Conservation (phyloP, 768 basidiomycete genomes). For the Galerina sulciceps region DNA sequence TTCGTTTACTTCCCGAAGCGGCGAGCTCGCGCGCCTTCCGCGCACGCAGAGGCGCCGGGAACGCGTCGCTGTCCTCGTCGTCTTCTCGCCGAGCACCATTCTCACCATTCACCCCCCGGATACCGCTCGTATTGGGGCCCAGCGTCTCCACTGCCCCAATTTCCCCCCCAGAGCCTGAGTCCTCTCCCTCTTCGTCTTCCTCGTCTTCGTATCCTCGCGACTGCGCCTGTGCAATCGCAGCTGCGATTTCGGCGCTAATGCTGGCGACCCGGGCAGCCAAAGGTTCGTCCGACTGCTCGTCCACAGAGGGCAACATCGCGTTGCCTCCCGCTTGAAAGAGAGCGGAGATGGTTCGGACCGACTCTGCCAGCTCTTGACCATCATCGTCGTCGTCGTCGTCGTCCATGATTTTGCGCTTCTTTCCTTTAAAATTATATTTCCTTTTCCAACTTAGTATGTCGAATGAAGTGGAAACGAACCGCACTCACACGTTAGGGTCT, state of each 20-base stretch:
- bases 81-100: constrained; percentile 43
- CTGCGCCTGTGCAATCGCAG: constrained; percentile 77
- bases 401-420: constrained; percentile 59
- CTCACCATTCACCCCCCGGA: constrained; percentile 45
- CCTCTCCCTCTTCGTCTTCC: constrained; percentile 56
- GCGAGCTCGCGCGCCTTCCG: constrained; percentile 64
- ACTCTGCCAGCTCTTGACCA: constrained; percentile 69
- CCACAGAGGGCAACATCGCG: constrained; percentile 29
- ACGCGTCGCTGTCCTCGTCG: constrained; percentile 75
- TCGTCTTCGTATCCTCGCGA: constrained; percentile 62
- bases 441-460: constrained; percentile 39
- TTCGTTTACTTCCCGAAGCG: constrained; percentile 62
- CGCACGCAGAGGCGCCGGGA: constrained; percentile 72
- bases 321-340: constrained; percentile 57
- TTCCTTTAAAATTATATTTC: constrained; percentile 80
- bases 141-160: constrained; percentile 52
- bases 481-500: constrained; percentile 76
- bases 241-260: constrained; percentile 81
- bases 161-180: constrained; percentile 57
- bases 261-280: constrained; percentile 73
- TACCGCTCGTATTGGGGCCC: constrained; percentile 65
- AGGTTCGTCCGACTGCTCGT: constrained; percentile 44
- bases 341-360: constrained; percentile 76
- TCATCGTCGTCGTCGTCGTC: constrained; percentile 67
- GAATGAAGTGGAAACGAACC: constrained; percentile 1